Base-by-base conservation (phyloP, 148 eudicot species). In the Spergularia marina region DNA sequence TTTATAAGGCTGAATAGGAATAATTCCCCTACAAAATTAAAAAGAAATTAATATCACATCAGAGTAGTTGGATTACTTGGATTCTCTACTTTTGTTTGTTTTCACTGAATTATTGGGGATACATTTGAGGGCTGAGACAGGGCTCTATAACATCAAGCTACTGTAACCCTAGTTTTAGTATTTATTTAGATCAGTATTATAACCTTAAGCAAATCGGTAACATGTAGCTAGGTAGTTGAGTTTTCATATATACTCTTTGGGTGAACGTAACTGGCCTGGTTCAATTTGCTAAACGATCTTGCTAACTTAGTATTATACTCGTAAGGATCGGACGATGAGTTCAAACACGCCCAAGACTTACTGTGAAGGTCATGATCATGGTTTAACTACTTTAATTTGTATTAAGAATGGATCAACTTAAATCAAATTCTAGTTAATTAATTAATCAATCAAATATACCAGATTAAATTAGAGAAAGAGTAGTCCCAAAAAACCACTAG, bases 41-140 rank as follows among this genome's bases (percentile, higher is more conserved):
- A 14, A 36, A 40, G 61, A 56, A 6, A 59, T 70, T 40, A 71
- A 68, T 40, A 65, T 83, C 79, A 83, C 83, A 83, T 83, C 83
- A 74, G 71, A 77, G 81, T 83, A 77, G 79, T 83, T 83, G 78
- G 76, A 76, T 83, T 77, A 76, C 78, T 72, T 72, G 81, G 83
- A 76, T 74, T 73, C 80, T 83, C 80, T 80, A 74, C 79, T 80
- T 80, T 83, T 83, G 75, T 77, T 77, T 65, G 74, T 74, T 83
- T 74, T 74, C 83, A 74, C 51, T 77, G 86, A 80, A 83, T 80
- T 83, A 83, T 83, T 83, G 81, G 58, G 68, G 76, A 67, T 59
- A 57, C 10, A 71, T 30, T 30, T 49, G 41, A 13, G 70, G 39
- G 67, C 65, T 40, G 58, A 68, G 74, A 71, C 36, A 40, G 15